These are phyloP conservation scores for Platanthera zijinensis DNA, from an alignment of 106 monocot species.

Conservation along the genomic window DNA sequence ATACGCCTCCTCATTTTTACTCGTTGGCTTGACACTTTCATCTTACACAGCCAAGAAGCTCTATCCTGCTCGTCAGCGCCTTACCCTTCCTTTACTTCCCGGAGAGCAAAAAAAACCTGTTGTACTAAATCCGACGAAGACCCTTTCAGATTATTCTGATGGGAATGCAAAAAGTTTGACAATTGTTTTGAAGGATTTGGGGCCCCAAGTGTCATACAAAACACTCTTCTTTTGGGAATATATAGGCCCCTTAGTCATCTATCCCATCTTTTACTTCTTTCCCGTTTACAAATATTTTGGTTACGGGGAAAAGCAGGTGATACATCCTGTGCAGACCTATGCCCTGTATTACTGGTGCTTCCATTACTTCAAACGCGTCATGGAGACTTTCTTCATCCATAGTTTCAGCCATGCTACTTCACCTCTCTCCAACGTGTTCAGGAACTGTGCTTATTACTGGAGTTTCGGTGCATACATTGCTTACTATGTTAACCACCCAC, in stretches of 20 bases:
- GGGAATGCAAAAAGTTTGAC: constrained; percentile 44
- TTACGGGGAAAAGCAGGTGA: constrained; percentile 42
- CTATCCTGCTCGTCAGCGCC: constrained; percentile 84
- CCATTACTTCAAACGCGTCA: constrained; percentile 85
- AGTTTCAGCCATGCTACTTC: constrained; percentile 97
- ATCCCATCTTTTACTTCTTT: constrained; percentile 79
- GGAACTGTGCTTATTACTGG: constrained; percentile 95
- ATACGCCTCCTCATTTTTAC: background rate
- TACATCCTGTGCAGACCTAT: constrained; percentile 78
- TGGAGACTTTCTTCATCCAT: constrained; percentile 95
- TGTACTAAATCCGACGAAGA: constrained; percentile 53
- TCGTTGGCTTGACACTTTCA: background rate
- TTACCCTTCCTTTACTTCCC: constrained; percentile 58
- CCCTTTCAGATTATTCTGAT: constrained; percentile 57
- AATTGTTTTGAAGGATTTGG: constrained; percentile 86
- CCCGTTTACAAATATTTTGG: constrained; percentile 92
- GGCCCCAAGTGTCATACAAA: constrained; percentile 66
- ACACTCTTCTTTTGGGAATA: constrained; percentile 96
- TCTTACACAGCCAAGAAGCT: constrained; percentile 60
- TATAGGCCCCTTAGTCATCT: constrained; percentile 78
- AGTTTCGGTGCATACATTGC: constrained; percentile 79
- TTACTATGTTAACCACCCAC: constrained; percentile 84
- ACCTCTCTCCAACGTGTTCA: constrained; percentile 85
- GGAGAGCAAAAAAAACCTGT: constrained; percentile 44
- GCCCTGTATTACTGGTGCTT: constrained; percentile 93